phyloP scores from a whole-genome alignment of 2,329 filamentous ascomycete genomes.

The Cadophora gregata region DNA sequence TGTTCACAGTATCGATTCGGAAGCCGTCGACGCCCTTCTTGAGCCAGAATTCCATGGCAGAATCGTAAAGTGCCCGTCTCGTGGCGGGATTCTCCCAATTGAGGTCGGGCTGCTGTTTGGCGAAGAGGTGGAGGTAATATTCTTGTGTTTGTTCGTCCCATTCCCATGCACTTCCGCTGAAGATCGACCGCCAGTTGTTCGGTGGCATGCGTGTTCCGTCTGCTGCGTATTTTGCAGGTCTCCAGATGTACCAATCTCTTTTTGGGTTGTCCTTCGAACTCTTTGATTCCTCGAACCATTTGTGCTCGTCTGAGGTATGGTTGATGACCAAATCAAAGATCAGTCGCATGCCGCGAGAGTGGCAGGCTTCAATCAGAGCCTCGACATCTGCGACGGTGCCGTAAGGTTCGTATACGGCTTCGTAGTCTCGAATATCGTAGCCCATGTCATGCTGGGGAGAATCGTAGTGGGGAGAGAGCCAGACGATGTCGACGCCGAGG shows the following conservation, averaged over 20 bases:
- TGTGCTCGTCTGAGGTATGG: constrained; percentile 74
- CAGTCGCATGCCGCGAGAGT: constrained; percentile 69
- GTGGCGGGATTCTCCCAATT: constrained; percentile 80
- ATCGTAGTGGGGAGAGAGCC: constrained; percentile 70
- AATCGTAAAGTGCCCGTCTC: constrained; percentile 72
- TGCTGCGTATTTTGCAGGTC: constrained; percentile 56
- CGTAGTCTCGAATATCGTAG: constrained; percentile 73
- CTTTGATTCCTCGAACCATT: constrained; percentile 65
- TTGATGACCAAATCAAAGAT: constrained; percentile 81
- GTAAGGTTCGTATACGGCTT: constrained; percentile 68
- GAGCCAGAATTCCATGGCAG: constrained; percentile 81
- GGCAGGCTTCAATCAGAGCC: constrained; percentile 62
- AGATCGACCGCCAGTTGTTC: constrained; percentile 74
- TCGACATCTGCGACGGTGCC: constrained; percentile 72
- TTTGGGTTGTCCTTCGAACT: constrained; percentile 57
- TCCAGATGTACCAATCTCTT: constrained; percentile 71
- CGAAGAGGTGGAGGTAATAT: constrained; percentile 80
- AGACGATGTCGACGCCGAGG: constrained; percentile 68
- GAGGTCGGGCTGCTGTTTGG: constrained; percentile 79
- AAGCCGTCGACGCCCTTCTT: constrained; percentile 75
- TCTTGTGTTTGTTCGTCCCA: constrained; percentile 76
- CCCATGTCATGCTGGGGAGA: constrained; percentile 72
- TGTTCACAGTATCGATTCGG: constrained; percentile 77
- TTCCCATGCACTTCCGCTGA: constrained; percentile 67
- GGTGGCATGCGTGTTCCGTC: constrained; percentile 70